Conservation (phyloP, 805 yeast genomes). For the Candida nemodendra region DNA sequence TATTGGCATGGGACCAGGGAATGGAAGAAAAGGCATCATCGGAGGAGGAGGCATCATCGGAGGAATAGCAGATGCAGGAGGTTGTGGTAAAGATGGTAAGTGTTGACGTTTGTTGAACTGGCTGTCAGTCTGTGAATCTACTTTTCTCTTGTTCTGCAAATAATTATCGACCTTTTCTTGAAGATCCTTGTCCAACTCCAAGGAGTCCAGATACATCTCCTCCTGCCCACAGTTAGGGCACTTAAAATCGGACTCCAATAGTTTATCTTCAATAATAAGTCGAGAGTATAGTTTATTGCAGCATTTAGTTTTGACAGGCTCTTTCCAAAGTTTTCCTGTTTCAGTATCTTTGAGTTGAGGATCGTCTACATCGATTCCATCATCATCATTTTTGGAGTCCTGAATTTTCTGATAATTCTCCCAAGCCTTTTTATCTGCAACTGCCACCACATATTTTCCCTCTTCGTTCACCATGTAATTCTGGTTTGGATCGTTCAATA, state of each 20-base stretch:
- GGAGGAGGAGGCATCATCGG: slow-evolving; percentile 37
- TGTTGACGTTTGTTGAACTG: slow-evolving; percentile 16
- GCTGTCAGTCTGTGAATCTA: slow-evolving; percentile 11
- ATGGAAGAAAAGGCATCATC: slow-evolving; percentile 34
- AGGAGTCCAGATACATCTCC: slow-evolving; percentile 73
- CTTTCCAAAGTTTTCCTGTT: slow-evolving; percentile 56
- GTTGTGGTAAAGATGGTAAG: slow-evolving; percentile 24
- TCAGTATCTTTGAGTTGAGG: slow-evolving; percentile 65
- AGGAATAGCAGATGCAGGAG: slow-evolving; percentile 33
- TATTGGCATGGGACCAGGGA: slow-evolving; percentile 19
- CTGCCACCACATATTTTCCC: slow-evolving; percentile 94
- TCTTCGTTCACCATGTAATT: slow-evolving; percentile 86
- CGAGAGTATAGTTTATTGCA: slow-evolving; percentile 53
- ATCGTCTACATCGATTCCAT: slow-evolving; percentile 46
- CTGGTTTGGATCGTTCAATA: slow-evolving; percentile 45
- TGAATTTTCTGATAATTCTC: slow-evolving; percentile 74
- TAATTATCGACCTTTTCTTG: slow-evolving; percentile 53
- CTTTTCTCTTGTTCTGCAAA: slow-evolving; percentile 30
- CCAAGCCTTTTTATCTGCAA: slow-evolving; percentile 94
- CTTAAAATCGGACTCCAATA: slow-evolving; percentile 80
- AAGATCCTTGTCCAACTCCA: slow-evolving; percentile 60
- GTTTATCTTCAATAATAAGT: slow-evolving; percentile 58
- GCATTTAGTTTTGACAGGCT: slow-evolving; percentile 84
- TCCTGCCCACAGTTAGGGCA: slow-evolving; percentile 84
- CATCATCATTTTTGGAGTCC: slow-evolving; percentile 32